These are phyloP conservation scores for Neonectria sp. DNA, from an alignment of 2,329 filamentous ascomycete species.

Conservation along the genomic window DNA sequence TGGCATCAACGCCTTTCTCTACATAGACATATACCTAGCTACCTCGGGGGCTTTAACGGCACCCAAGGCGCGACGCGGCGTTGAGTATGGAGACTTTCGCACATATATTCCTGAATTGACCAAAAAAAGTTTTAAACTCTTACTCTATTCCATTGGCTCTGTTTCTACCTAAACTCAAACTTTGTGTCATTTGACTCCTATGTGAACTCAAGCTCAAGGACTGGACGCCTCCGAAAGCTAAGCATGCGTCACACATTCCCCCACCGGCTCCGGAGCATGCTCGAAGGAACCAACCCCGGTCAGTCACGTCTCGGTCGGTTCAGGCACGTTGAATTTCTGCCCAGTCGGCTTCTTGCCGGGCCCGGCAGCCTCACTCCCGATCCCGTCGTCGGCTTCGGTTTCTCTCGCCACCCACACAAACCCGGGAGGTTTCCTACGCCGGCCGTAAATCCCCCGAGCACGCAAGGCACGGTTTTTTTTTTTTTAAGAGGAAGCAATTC, in stretches of 20 bases:
- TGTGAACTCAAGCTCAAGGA: neutral
- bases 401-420: constrained; percentile 12
- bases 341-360: constrained; percentile 41
- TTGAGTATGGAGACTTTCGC: constrained; percentile 37
- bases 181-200: neutral
- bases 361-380: constrained; percentile 25
- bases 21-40: constrained; percentile 38
- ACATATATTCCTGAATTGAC: constrained; percentile 37
- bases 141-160: constrained; percentile 2
- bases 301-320: constrained; percentile 14
- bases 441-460: constrained; percentile 4
- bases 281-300: constrained; percentile 1
- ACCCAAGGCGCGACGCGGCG: constrained; percentile 44
- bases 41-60: constrained; percentile 42
- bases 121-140: constrained; percentile 36
- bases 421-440: constrained; percentile 12
- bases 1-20: constrained; percentile 43
- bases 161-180: neutral
- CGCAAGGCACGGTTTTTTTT: neutral
- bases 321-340: constrained; percentile 1
- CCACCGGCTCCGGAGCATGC: constrained; percentile 3
- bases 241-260: neutral
- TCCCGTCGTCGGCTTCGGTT: constrained; percentile 24
- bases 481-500: neutral
- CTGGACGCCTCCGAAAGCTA: neutral